phyloP scores from a whole-genome alignment of 345 rosid genomes.

The Toxicodendron radicans region DNA sequence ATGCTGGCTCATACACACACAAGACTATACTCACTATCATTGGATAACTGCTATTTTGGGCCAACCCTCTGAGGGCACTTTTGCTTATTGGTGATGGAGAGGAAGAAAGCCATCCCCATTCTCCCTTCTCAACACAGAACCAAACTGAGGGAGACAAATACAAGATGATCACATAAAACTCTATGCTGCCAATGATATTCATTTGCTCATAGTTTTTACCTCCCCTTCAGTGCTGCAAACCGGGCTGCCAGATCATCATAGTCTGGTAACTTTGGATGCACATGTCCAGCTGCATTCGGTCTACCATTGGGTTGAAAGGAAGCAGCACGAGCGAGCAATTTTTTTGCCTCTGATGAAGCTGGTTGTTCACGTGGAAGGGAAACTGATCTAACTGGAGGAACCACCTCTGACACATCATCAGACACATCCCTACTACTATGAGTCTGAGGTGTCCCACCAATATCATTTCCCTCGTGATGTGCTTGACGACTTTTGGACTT shows the following conservation, averaged over 20 bases:
- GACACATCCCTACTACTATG: constrained; percentile 22
- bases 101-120: not conserved
- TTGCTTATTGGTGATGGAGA: not conserved
- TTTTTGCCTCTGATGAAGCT: constrained; percentile 41
- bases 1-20: not conserved
- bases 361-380: constrained; percentile 70
- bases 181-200: not conserved
- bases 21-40: constrained; percentile 1
- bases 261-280: constrained; percentile 94
- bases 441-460: constrained; percentile 29
- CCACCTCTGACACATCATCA: constrained; percentile 35
- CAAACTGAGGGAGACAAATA: constrained; percentile 9
- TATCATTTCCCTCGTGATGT: constrained; percentile 27
- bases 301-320: constrained; percentile 70
- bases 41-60: not conserved
- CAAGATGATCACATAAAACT: not conserved
- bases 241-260: constrained; percentile 92
- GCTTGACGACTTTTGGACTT: constrained; percentile 54
- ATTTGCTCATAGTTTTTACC: constrained; percentile 31
- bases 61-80: constrained; percentile 9
- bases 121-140: not conserved
- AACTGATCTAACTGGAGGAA: constrained; percentile 55
- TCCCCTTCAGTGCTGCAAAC: constrained; percentile 80
- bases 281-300: constrained; percentile 64
- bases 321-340: constrained; percentile 61